Conservation (phyloP, 805 yeast genomes). For the Yamadazyma philogaea region DNA sequence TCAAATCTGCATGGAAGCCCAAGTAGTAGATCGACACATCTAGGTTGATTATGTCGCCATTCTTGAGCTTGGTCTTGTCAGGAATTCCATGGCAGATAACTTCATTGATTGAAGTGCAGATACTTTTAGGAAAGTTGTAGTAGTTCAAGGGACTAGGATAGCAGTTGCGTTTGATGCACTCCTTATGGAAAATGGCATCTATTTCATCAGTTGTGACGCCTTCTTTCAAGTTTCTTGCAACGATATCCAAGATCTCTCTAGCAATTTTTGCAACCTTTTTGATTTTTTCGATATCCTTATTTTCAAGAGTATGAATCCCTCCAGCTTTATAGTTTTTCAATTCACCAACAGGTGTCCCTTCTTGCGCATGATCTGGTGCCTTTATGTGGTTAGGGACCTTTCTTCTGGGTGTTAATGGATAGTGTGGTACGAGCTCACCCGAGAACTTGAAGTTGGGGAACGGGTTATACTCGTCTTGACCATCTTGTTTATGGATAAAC, state of each 20-base stretch:
- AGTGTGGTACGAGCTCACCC: conserved; percentile 72
- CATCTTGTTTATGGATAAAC: conserved; percentile 59
- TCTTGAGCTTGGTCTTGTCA: conserved; percentile 78
- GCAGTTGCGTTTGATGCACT: conserved; percentile 81
- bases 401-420: conserved; percentile 77
- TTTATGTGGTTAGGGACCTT: conserved; percentile 67
- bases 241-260: conserved; percentile 82
- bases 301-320: conserved; percentile 59
- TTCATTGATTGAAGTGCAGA: conserved; percentile 93
- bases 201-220: conserved; percentile 93
- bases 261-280: conserved; percentile 70
- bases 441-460: conserved; percentile 75
- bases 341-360: conserved; percentile 80
- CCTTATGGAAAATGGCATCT: conserved; percentile 82
- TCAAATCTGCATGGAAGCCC: conserved; percentile 92
- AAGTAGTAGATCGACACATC: conserved; percentile 83
- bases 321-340: conserved; percentile 65
- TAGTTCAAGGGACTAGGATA: conserved; percentile 96
- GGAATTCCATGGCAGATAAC: conserved; percentile 97
- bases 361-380: conserved; percentile 77
- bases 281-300: conserved; percentile 70
- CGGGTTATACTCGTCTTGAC: conserved; percentile 71
- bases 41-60: conserved; percentile 91
- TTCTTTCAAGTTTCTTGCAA: conserved; percentile 78
- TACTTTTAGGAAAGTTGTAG: conserved; percentile 86